Conservation (phyloP, 257 asterid species). For the Nicotiana knightiana region DNA sequence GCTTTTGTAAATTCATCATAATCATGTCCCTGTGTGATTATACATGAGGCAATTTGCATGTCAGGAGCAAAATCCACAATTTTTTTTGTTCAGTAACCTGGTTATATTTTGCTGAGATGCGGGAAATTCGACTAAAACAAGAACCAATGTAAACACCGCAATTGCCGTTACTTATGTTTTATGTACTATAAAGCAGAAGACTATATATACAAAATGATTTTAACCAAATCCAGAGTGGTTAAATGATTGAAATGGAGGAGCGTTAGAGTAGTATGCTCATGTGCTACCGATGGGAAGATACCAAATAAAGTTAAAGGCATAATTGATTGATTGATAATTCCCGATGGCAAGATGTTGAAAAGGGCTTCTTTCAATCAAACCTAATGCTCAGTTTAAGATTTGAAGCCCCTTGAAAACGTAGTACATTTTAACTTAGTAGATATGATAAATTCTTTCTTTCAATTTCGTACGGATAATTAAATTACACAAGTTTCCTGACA, state of each 20-base stretch:
- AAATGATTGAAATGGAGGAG: too few species aligned
- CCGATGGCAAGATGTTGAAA: not conserved
- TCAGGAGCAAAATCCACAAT: not conserved
- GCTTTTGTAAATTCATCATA: constrained; percentile 71
- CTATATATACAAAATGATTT: not conserved
- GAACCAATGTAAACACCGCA: not conserved
- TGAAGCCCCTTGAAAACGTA: not conserved
- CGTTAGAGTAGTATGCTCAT: too few species aligned
- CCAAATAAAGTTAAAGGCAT: too few species aligned
- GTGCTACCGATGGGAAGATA: too few species aligned
- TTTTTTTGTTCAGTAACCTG: not conserved
- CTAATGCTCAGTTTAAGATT: not conserved
- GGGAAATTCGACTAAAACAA: not conserved
- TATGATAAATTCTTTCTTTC: not conserved
- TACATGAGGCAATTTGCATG: not conserved
- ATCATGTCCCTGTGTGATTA: constrained; percentile 59
- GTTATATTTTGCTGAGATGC: not conserved
- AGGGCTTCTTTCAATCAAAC: not conserved
- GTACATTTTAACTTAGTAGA: not conserved
- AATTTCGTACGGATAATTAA: not conserved
- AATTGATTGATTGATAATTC: not conserved
- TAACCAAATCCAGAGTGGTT: not conserved
- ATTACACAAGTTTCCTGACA: not conserved
- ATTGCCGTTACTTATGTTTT: not conserved
- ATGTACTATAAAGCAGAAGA: not conserved